Conservation (phyloP, 139 green algal species). For the Chlamydomonas sp. region DNA sequence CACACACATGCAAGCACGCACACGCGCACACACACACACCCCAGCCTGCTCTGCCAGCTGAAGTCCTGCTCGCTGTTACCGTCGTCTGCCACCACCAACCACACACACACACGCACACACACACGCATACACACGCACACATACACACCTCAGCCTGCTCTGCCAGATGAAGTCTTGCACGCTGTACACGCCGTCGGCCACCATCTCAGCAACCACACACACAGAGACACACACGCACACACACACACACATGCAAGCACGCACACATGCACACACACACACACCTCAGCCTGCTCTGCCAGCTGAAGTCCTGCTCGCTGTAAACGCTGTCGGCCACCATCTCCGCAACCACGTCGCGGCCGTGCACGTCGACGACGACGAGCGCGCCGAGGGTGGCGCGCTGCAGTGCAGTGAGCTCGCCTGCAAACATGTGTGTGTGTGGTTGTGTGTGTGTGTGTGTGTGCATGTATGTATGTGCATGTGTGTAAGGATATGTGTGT, state of each 20-base stretch:
- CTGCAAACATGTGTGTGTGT: too few species aligned
- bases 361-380: constrained; percentile 60
- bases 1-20: background rate
- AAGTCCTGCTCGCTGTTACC: too few species aligned
- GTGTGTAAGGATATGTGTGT: too few species aligned
- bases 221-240: background rate
- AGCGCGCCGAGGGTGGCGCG: constrained; percentile 49
- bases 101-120: constrained; percentile 1
- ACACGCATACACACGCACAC: background rate
- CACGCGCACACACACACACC: background rate
- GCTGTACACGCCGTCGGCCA: constrained; percentile 30
- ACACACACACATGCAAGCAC: background rate
- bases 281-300: constrained; percentile 37
- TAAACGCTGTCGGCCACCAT: constrained; percentile 46
- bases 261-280: background rate
- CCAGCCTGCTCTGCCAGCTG: too few species aligned
- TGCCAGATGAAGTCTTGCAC: constrained; percentile 35
- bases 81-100: background rate
- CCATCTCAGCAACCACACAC: constrained; percentile 32
- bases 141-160: background rate
- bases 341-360: constrained; percentile 45
- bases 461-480: too few species aligned
- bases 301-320: constrained; percentile 34
- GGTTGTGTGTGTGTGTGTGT: too few species aligned
- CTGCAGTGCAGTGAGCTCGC: too few species aligned